Conservation (phyloP, 2,329 filamentous ascomycete species). For the Aspergillus hiratsukae region DNA sequence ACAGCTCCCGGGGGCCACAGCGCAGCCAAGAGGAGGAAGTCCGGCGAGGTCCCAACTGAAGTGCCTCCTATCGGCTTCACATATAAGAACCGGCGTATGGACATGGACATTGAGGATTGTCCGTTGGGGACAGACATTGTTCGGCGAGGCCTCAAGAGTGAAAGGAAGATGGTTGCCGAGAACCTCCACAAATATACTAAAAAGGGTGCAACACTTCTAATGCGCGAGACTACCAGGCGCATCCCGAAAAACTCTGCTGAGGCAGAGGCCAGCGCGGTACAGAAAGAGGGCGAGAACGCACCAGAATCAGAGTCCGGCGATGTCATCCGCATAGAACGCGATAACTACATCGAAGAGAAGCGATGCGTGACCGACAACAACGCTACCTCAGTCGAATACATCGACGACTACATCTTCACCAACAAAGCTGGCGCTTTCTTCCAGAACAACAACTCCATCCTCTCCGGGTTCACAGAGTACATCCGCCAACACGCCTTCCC, state of each 20-base stretch:
- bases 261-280: constrained; percentile 15
- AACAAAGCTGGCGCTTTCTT: constrained; percentile 95
- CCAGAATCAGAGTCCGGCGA: constrained; percentile 36
- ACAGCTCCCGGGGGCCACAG: constrained; percentile 62
- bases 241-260: constrained; percentile 26
- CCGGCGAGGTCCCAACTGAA: constrained; percentile 40
- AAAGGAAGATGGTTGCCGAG: constrained; percentile 68
- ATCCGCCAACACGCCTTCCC: constrained; percentile 75
- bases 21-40: constrained; percentile 49
- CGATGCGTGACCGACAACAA: constrained; percentile 85
- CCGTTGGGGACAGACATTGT: constrained; percentile 89
- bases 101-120: constrained; percentile 94
- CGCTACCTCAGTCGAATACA: constrained; percentile 77
- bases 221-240: constrained; percentile 78
- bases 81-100: constrained; percentile 71
- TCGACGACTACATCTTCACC: constrained; percentile 77
- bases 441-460: constrained; percentile 99
- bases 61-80: constrained; percentile 87
- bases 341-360: constrained; percentile 69
- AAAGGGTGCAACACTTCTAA: constrained; percentile 76
- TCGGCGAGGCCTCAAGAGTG: constrained; percentile 69
- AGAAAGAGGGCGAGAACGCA: constrained; percentile 20
- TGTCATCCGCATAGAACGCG: constrained; percentile 53
- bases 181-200: constrained; percentile 67
- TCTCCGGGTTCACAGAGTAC: constrained; percentile 79